Percentiles rank a stretch among this genome's conserved stretches.
Conservation (phyloP, 2,329 filamentous ascomycete species). For the Pseudogymnoascus sp. region DNA sequence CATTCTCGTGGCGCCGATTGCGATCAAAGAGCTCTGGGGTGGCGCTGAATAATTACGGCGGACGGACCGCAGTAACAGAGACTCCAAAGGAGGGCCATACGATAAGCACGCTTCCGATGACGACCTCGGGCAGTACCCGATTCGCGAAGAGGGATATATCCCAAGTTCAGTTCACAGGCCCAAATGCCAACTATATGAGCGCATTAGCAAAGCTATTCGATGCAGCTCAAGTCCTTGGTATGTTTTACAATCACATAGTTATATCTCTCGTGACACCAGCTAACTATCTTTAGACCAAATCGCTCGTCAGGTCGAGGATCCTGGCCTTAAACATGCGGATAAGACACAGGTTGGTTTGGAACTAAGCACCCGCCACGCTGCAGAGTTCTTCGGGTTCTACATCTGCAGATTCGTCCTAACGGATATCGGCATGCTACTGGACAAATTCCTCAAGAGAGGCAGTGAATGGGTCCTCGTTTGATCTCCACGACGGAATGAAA, state of each 20-base stretch:
- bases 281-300: slow-evolving; percentile 66
- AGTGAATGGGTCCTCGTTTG: slow-evolving; percentile 76
- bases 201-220: slow-evolving; percentile 87
- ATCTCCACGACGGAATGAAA: slow-evolving; percentile 10
- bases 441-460: slow-evolving; percentile 95
- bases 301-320: slow-evolving; percentile 90
- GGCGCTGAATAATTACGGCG: slow-evolving; percentile 45
- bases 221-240: slow-evolving; percentile 86
- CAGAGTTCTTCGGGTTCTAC: slow-evolving; percentile 97
- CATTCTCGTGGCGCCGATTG: slow-evolving; percentile 84
- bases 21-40: slow-evolving; percentile 79
- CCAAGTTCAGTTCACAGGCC: slow-evolving; percentile 66
- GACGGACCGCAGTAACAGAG: slow-evolving; percentile 34
- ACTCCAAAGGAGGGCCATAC: slow-evolving; percentile 49
- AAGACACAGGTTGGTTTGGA: slow-evolving; percentile 94
- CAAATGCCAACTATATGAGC: slow-evolving; percentile 85
- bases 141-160: slow-evolving; percentile 64
- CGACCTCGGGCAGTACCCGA: slow-evolving; percentile 48
- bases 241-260: slow-evolving; percentile 29
- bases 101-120: slow-evolving; percentile 75
- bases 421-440: slow-evolving; percentile 75
- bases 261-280: slow-evolving; percentile 8
- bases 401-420: slow-evolving; percentile 89
- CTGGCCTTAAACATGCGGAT: slow-evolving; percentile 81
- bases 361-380: slow-evolving; percentile 83